Percentiles rank a stretch among this genome's conserved stretches.
Evolutionary conservation across 768 basidiomycete genomes (phyloP).

Genomic region (Leccinellum rugosiceps): DNA sequence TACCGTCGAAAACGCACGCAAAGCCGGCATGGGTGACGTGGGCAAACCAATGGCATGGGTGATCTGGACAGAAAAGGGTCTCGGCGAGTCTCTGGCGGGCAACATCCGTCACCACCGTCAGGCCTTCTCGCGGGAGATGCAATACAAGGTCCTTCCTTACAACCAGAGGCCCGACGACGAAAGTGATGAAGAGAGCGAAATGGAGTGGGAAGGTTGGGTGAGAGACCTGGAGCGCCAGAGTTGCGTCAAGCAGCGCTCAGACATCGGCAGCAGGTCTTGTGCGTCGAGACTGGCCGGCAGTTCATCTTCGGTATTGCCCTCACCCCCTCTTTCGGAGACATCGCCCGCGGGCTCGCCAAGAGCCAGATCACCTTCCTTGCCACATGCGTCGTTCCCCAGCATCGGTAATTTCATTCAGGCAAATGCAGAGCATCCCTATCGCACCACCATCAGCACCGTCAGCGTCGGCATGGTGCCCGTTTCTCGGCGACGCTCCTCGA

Average conservation of each 20-base stretch:
- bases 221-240: conserved; percentile 49
- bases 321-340: conserved; percentile 27
- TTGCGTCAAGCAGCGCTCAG: conserved; percentile 13
- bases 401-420: conserved; percentile 20
- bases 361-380: conserved; percentile 11
- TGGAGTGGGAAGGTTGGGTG: conserved; percentile 68
- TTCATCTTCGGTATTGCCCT: conserved; percentile 17
- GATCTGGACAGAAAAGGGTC: conserved; percentile 30
- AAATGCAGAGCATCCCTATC: conserved; percentile 1
- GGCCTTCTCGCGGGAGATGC: conserved; percentile 22
- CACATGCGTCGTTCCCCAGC: conserved; percentile 16
- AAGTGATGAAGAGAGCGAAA: conserved; percentile 46
- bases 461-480: conserved; percentile 15
- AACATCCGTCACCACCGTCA: conserved; percentile 24
- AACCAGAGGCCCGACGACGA: conserved; percentile 34
- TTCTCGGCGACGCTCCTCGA: conserved; percentile 26
- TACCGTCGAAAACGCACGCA: conserved; percentile 48
- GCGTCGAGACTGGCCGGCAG: background rate
- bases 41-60: conserved; percentile 52
- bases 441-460: conserved; percentile 29
- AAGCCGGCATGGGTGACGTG: conserved; percentile 57
- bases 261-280: background rate
- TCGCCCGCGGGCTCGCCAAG: conserved; percentile 25
- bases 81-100: conserved; percentile 17
- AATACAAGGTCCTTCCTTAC: conserved; percentile 16